Evolutionary conservation across 495 filamentous ascomycete species (phyloP).

Genomic region (Arthonia radiata): DNA sequence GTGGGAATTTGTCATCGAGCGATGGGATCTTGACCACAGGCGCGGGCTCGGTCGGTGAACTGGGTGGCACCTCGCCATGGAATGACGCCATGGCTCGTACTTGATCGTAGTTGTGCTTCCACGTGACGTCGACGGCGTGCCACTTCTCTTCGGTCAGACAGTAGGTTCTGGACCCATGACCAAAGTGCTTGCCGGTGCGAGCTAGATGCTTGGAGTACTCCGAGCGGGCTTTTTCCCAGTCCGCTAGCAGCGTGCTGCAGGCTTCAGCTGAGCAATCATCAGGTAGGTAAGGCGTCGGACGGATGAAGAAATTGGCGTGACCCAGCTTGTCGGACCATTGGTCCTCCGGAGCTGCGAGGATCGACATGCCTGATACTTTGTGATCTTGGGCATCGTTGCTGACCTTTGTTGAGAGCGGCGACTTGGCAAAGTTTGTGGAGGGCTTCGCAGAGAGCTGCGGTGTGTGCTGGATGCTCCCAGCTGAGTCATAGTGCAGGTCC

Average conservation of each 20-base stretch:
- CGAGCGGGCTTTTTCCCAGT: constrained; percentile 58
- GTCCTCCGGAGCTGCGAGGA: constrained; percentile 40
- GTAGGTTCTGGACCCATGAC: constrained; percentile 60
- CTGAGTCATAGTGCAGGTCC: too few species aligned
- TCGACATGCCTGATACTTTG: too few species aligned
- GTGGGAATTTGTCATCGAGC: constrained; percentile 54
- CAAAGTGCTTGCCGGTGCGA: constrained; percentile 69
- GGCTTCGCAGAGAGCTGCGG: too few species aligned
- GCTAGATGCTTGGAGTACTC: constrained; percentile 69
- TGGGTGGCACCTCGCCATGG: constrained; percentile 20
- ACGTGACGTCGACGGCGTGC: constrained; percentile 45
- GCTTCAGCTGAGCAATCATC: constrained; percentile 29
- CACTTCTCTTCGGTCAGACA: constrained; percentile 64
- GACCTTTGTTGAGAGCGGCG: constrained; percentile 4
- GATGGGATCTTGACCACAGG: constrained; percentile 32
- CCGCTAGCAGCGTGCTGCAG: constrained; percentile 39
- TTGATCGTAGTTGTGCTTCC: constrained; percentile 39
- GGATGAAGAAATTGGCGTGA: constrained; percentile 79
- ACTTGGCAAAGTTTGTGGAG: too few species aligned
- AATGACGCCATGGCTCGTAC: constrained; percentile 11
- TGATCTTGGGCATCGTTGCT: constrained; percentile 6
- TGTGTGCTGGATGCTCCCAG: too few species aligned
- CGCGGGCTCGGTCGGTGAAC: constrained; percentile 21
- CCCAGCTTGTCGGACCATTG: constrained; percentile 63
- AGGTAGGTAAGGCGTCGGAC: constrained; percentile 56